Percentiles rank a stretch among this genome's conserved stretches.
These are phyloP conservation scores for Drechslera avenae DNA, from an alignment of 2,329 filamentous ascomycete genomes.

Conservation along the genomic window DNA sequence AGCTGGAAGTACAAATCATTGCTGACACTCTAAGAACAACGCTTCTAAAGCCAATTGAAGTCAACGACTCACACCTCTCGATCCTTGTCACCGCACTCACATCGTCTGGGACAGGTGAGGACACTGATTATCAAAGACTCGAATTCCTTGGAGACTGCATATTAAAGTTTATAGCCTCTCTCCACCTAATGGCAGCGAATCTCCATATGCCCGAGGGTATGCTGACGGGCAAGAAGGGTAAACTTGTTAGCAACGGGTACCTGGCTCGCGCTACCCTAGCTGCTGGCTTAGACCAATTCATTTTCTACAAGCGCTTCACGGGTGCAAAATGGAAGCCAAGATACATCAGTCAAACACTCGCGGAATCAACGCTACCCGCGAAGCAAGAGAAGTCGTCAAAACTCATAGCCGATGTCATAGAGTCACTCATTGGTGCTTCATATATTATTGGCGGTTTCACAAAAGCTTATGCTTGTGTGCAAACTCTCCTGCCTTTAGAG, in stretches of 20 bases:
- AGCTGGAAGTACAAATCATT: slow-evolving; percentile 68
- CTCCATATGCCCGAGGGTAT: slow-evolving; percentile 76
- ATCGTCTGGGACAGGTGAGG: slow-evolving; percentile 64
- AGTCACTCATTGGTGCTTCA: slow-evolving; percentile 79
- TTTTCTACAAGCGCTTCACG: slow-evolving; percentile 71
- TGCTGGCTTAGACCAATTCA: slow-evolving; percentile 71
- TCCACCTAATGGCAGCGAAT: slow-evolving; percentile 67
- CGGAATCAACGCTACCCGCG: slow-evolving; percentile 7
- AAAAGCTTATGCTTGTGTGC: slow-evolving; percentile 67
- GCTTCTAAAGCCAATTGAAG: slow-evolving; percentile 58
- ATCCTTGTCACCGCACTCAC: slow-evolving; percentile 73
- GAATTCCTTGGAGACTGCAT: slow-evolving; percentile 88
- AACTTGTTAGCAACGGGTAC: slow-evolving; percentile 74
- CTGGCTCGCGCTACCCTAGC: slow-evolving; percentile 69
- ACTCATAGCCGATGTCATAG: slow-evolving; percentile 83
- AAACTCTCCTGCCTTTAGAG: slow-evolving; percentile 66
- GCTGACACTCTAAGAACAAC: slow-evolving; percentile 64
- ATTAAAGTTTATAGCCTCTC: slow-evolving; percentile 73
- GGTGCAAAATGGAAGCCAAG: slow-evolving; percentile 73
- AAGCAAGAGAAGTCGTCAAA: slow-evolving; percentile 69
- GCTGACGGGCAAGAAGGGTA: slow-evolving; percentile 70
- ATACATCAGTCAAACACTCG: slow-evolving; percentile 57
- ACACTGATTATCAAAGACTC: slow-evolving; percentile 76
- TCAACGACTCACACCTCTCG: slow-evolving; percentile 55
- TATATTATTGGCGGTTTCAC: slow-evolving; percentile 70